phyloP scores from a whole-genome alignment of 257 asterid species.

The Salvia hispanica region DNA sequence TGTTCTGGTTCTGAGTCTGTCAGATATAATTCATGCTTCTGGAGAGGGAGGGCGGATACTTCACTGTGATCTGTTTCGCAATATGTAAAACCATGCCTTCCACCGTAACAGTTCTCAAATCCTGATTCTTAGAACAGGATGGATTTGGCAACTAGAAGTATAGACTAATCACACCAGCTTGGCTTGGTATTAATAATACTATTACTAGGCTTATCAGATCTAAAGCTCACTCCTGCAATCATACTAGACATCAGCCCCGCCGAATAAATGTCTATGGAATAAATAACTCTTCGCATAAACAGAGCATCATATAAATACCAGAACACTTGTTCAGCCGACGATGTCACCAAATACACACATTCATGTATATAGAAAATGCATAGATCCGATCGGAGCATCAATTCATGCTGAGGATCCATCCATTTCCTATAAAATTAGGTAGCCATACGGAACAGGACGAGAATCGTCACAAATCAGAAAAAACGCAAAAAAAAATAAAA shows the following conservation, averaged over 20 bases:
- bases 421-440: not conserved
- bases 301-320: constrained; percentile 17
- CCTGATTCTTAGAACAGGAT: constrained; percentile 12
- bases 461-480: not conserved
- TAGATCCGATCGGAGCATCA: constrained; percentile 34
- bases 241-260: not conserved
- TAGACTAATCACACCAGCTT: constrained; percentile 1
- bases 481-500: not conserved
- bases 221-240: constrained; percentile 20
- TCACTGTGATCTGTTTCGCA: constrained; percentile 6
- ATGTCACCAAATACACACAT: not conserved
- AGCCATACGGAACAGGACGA: not conserved
- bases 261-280: not conserved
- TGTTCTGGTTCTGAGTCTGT: not conserved
- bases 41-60: not conserved
- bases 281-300: constrained; percentile 13
- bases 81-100: constrained; percentile 19
- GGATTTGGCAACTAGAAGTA: not conserved
- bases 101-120: constrained; percentile 5
- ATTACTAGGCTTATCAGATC: constrained; percentile 35
- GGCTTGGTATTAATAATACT: constrained; percentile 11
- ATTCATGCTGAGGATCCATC: not conserved
- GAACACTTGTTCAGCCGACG: constrained; percentile 6
- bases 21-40: no score
- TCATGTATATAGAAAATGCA: not conserved